Percentiles rank a stretch among this genome's conserved stretches.
These are phyloP conservation scores for Selaginella moellendorffii DNA, from an alignment of 75 land plant species.

Conservation along the genomic window DNA sequence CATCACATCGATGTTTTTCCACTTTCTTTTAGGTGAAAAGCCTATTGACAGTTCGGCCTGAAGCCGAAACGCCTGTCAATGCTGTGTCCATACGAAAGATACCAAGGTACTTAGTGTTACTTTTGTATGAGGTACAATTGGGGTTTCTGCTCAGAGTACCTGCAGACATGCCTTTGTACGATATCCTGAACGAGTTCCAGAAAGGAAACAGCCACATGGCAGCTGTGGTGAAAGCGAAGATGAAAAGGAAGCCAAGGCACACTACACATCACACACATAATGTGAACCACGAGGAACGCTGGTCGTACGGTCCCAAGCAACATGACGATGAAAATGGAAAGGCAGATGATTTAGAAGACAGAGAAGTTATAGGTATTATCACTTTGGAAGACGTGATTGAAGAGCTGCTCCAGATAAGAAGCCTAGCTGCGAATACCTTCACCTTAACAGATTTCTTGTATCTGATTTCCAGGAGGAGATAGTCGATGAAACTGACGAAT, in stretches of 20 bases:
- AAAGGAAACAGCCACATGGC: constrained; percentile 98
- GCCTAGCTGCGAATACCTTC: background rate
- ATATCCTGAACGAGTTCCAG: constrained; percentile 93
- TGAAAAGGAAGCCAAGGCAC: background rate
- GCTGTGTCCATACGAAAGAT: constrained; percentile 89
- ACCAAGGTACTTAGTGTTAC: constrained; percentile 40
- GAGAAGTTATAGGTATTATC: constrained; percentile 87
- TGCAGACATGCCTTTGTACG: constrained; percentile 87
- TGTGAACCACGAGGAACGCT: constrained; percentile 3
- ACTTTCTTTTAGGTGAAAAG: too few species aligned
- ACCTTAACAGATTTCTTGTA: background rate
- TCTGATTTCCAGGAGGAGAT: constrained; percentile 67
- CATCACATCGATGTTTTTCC: too few species aligned
- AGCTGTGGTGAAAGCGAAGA: constrained; percentile 65
- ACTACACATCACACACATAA: too few species aligned
- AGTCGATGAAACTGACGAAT: constrained; percentile 97
- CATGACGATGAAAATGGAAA: background rate
- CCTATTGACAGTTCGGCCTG: constrained; percentile 84
- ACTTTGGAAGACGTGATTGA: constrained; percentile 94
- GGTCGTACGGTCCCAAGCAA: constrained; percentile 18
- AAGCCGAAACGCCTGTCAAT: constrained; percentile 91
- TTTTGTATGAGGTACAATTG: constrained; percentile 1
- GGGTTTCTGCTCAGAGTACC: constrained; percentile 62
- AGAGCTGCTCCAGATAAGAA: constrained; percentile 74
- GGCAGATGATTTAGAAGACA: constrained; percentile 66